Evolutionary conservation across 75 land plant genomes (phyloP).

Genomic region (Isoetes taiwanensis): DNA sequence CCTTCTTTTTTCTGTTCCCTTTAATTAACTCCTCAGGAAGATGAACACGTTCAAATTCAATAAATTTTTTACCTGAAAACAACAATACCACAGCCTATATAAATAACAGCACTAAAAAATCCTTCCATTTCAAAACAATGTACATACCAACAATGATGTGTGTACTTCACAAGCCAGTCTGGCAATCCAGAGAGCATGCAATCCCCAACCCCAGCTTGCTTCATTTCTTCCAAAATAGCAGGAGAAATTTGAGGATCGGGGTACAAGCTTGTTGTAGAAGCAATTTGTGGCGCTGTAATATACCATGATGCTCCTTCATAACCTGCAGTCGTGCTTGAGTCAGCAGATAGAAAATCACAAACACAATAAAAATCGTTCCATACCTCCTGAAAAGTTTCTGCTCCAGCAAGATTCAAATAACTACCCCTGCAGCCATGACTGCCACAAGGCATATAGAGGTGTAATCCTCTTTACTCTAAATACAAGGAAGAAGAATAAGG

Average conservation of each 20-base stretch:
- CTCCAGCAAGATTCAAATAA: constrained; percentile 82
- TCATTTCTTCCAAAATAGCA: constrained; percentile 55
- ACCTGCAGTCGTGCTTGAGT: constrained; percentile 36
- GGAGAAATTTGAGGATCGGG: constrained; percentile 24
- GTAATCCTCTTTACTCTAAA: constrained; percentile 94
- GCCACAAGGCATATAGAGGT: constrained; percentile 94
- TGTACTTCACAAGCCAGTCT: constrained; percentile 80
- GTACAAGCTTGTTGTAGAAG: constrained; percentile 84
- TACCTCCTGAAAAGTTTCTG: constrained; percentile 84
- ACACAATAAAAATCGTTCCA: not conserved
- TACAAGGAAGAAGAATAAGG: not conserved
- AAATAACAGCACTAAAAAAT: not conserved
- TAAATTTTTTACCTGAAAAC: constrained; percentile 11
- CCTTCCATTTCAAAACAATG: not conserved
- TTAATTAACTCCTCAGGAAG: constrained; percentile 24
- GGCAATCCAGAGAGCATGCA: constrained; percentile 87
- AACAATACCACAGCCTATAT: not conserved
- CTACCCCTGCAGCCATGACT: constrained; percentile 92
- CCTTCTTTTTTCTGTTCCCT: constrained; percentile 10
- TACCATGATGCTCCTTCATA: constrained; percentile 68
- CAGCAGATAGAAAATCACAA: not conserved
- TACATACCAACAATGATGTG: constrained; percentile 73
- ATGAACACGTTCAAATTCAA: constrained; percentile 12
- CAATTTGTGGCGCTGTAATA: constrained; percentile 63
- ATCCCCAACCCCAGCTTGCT: constrained; percentile 73